A percentile compares a stretch with the other conserved stretches of the same genome.
These are phyloP conservation scores for Rhodotorula sp. DNA, from an alignment of 1,284 basidiomycete species.

Conservation along the genomic window DNA sequence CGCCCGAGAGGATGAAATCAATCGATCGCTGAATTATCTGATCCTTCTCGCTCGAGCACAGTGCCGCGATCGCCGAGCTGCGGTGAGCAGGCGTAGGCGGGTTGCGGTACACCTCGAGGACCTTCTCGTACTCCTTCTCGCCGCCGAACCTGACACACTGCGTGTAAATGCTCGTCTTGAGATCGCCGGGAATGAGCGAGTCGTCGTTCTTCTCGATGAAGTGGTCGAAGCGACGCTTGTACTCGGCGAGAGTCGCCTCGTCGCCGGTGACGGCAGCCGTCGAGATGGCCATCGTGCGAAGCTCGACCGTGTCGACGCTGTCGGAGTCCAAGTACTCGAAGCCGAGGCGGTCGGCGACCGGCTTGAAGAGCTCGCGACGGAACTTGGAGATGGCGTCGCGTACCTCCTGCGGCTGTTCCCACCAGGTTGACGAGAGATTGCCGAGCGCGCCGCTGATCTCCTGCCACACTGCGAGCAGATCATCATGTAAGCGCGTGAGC, in stretches of 20 bases:
- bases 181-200: conserved; percentile 64
- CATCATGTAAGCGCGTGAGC: fast-evolving
- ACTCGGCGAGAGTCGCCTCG: conserved; percentile 65
- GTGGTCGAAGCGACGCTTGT: conserved; percentile 69
- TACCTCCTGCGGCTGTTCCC: conserved; percentile 69
- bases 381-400: conserved; percentile 59
- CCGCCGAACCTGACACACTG: conserved; percentile 73
- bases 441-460: conserved; percentile 61
- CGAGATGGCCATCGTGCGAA: conserved; percentile 71
- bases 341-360: conserved; percentile 74
- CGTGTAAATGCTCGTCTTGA: conserved; percentile 37
- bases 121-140: conserved; percentile 68
- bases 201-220: conserved; percentile 73
- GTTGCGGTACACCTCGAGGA: conserved; percentile 65
- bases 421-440: conserved; percentile 71
- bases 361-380: conserved; percentile 61
- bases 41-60: conserved; percentile 45
- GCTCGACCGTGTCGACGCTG: conserved; percentile 65
- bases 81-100: conserved; percentile 58
- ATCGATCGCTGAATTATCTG: conserved; percentile 48
- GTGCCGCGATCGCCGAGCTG: conserved; percentile 48
- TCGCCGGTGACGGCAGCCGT: conserved; percentile 57
- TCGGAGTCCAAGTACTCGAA: conserved; percentile 73
- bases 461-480: conserved; percentile 59
- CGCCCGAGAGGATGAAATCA: conserved; percentile 39